Conservation (phyloP, 2,329 filamentous ascomycete genomes). For the Aureobasidium sp. region DNA sequence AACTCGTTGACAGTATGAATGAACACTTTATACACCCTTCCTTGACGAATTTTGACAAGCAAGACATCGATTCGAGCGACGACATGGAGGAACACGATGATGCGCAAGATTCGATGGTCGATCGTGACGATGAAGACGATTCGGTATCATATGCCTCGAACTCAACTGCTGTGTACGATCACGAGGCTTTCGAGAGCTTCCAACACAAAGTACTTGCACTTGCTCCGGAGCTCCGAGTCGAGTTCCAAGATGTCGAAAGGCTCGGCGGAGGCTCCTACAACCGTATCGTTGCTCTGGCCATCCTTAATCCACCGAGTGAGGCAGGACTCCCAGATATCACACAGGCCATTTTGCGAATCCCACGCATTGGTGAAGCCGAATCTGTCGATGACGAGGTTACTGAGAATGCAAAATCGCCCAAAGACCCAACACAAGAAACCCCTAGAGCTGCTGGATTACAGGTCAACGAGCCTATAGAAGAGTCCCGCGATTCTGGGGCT, state of each 20-base stretch:
- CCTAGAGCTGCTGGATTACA: too few relatives aligned
- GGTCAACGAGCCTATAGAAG: too few relatives aligned
- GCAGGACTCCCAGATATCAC: background rate
- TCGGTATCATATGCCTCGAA: background rate
- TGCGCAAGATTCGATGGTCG: background rate
- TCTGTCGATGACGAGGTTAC: too few relatives aligned
- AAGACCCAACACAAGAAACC: background rate
- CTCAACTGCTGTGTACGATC: background rate
- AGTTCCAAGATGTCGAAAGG: background rate
- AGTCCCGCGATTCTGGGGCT: too few relatives aligned
- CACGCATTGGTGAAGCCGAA: background rate
- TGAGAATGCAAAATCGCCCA: background rate
- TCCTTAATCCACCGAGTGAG: background rate
- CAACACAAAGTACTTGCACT: background rate
- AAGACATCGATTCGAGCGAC: background rate
- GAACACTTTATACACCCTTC: too few relatives aligned
- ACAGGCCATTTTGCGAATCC: background rate
- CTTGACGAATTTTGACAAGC: too few relatives aligned
- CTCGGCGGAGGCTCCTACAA: background rate
- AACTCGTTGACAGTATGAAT: background rate
- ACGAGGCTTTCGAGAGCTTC: background rate
- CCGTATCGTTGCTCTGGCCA: background rate
- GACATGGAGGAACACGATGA: background rate
- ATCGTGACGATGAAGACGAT: background rate
- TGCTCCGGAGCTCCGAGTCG: background rate